These are phyloP conservation scores for Acacia acuminata DNA, from an alignment of 306 rosid species.

Conservation along the genomic window DNA sequence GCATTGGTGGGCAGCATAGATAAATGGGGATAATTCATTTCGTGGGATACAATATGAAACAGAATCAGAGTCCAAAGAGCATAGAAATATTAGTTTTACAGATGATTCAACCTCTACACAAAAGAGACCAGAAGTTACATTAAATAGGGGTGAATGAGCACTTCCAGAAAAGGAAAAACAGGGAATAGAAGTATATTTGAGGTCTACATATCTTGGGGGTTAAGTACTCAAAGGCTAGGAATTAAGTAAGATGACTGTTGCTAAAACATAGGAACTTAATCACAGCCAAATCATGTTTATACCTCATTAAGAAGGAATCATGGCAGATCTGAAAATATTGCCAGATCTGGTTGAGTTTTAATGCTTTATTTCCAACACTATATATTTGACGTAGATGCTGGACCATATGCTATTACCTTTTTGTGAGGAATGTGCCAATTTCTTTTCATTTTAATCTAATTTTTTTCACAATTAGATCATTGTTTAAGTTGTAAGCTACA, in stretches of 20 bases:
- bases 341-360: neutral
- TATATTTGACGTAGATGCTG: too few species aligned
- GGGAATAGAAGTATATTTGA: neutral
- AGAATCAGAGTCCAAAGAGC: neutral
- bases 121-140: neutral
- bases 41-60: neutral
- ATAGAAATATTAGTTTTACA: neutral
- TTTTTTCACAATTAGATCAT: slow-evolving; percentile 1
- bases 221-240: neutral
- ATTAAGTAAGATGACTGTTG: neutral
- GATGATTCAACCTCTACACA: neutral
- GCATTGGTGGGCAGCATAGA: neutral
- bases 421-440: too few species aligned
- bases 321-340: neutral
- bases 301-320: neutral
- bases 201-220: neutral
- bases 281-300: neutral
- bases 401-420: too few species aligned
- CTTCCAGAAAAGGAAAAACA: neutral
- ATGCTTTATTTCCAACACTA: too few species aligned
- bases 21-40: neutral
- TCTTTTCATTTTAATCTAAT: too few species aligned
- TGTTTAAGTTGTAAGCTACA: neutral
- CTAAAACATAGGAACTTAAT: neutral
- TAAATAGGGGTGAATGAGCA: neutral